Base-by-base conservation (phyloP, 139 green algal genomes). In the Chlorella sp. region DNA sequence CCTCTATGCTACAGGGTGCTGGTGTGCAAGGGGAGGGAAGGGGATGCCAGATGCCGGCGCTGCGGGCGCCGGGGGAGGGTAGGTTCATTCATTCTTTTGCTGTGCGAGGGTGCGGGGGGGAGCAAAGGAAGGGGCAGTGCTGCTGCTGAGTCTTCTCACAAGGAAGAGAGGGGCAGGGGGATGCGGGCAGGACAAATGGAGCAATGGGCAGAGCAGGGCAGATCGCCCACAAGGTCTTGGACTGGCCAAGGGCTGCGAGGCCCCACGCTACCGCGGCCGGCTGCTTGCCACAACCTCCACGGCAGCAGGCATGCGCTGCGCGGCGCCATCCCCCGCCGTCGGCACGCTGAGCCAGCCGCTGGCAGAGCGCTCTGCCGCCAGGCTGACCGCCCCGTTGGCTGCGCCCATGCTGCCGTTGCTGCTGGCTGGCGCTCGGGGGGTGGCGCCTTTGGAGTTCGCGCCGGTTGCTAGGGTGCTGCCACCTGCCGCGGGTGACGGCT, bases 351-450 rank as follows among this genome's bases (percentile, higher is more conserved):
- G 48, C 79, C 79, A 85, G 42, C 39, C 42, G 71, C 71, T 78
- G 30, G 75, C 75, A 1, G 75, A 28, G n/a, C 32, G 57, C 30
- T 85, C 79, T 30, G 32, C 15, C 3, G 40, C 40, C 4, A 88
- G 39, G 68, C 84, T 88, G 37, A 88, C 84, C 0, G 84, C 84
- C 22, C 84, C 42, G 39, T 88, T 88, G 84, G 68, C 84, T 3
- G 66, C 84, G 12, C 83, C 82, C 34, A 76, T 1, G 24, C 26
- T 36, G 61, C 53, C 39, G 83, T 37, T 81, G 64, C 60, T 77
- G 82, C 64, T 71, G 64, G 64, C 28, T 34, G 53, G 71, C 71
- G 5, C 64, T 28, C 64, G 21, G 64, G 64, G 64, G 7, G 7
- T 18, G 64, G 64, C 5, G 64, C 64, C 64, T 5, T 71, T 71